These are phyloP conservation scores for Penicillium angulare DNA, from an alignment of 495 filamentous ascomycete species.

Conservation along the genomic window DNA sequence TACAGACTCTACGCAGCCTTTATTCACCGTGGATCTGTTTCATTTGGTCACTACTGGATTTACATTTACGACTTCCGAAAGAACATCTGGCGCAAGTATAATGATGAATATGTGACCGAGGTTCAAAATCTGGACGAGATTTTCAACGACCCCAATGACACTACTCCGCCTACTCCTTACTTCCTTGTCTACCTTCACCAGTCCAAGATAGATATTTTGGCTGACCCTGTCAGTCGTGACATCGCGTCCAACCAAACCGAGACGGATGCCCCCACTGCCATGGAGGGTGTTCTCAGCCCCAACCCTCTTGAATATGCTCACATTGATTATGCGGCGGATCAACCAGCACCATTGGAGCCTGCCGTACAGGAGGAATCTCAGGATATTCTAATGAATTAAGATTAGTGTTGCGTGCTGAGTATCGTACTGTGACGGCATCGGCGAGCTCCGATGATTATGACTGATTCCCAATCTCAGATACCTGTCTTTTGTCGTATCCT, in stretches of 20 bases:
- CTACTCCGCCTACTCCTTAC: constrained; percentile 73
- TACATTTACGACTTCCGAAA: constrained; percentile 88
- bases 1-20: constrained; percentile 93
- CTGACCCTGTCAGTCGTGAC: constrained; percentile 58
- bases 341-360: no score
- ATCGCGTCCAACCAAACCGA: constrained; percentile 18
- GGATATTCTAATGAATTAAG: no score
- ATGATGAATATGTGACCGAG: constrained; percentile 77
- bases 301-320: background rate
- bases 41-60: constrained; percentile 92
- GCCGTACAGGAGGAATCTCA: no score
- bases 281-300: constrained; percentile 3
- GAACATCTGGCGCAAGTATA: constrained; percentile 88
- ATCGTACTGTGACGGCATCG: no score
- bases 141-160: constrained; percentile 59
- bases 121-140: constrained; percentile 62
- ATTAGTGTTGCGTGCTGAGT: no score
- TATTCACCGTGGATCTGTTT: constrained; percentile 72
- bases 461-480: no score
- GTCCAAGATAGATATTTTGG: constrained; percentile 56
- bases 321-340: constrained; percentile 13
- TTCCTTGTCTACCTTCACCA: constrained; percentile 84
- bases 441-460: no score
- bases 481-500: no score
- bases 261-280: constrained; percentile 19